Evolutionary conservation across 2,329 filamentous ascomycete species (phyloP).

Genomic region (Colletotrichum scovillei): DNA sequence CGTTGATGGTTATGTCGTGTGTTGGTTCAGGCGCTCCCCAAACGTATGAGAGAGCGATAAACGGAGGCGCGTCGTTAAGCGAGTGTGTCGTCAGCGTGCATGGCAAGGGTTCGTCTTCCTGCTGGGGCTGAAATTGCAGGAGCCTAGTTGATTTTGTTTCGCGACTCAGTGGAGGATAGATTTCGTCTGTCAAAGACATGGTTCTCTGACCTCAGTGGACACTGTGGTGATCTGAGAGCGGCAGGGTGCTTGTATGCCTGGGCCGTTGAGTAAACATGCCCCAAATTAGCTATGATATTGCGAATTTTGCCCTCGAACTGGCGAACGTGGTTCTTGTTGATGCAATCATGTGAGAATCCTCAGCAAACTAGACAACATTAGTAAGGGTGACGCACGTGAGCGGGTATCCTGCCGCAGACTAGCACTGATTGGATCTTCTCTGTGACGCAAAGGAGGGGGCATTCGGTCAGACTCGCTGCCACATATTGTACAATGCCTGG

Average conservation of each 20-base stretch:
- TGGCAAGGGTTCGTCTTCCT: not conserved
- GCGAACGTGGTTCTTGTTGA: not conserved
- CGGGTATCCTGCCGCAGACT: not conserved
- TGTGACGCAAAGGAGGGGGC: not conserved
- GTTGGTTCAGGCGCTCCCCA: slow-evolving; percentile 35
- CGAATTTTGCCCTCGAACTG: not conserved
- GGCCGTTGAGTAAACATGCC: not conserved
- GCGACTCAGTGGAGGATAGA: not conserved
- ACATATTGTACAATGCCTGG: not conserved
- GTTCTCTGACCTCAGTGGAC: not conserved
- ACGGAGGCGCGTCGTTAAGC: slow-evolving; percentile 29
- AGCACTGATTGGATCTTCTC: not conserved
- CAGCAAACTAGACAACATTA: not conserved
- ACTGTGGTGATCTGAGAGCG: not conserved
- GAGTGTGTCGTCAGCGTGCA: not conserved
- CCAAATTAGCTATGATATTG: not conserved
- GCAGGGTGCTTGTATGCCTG: not conserved
- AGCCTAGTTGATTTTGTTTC: slow-evolving; percentile 8
- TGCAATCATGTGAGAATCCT: not conserved
- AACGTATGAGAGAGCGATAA: slow-evolving; percentile 41
- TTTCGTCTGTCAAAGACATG: not conserved
- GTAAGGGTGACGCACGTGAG: not conserved
- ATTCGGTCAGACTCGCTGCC: not conserved
- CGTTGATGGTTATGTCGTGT: not conserved
- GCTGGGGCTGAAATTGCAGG: not conserved